A percentile compares a stretch with the other conserved stretches of the same genome.
Conservation (phyloP, 371 early-diverging fungal genomes). For the Entomophthora muscae region DNA sequence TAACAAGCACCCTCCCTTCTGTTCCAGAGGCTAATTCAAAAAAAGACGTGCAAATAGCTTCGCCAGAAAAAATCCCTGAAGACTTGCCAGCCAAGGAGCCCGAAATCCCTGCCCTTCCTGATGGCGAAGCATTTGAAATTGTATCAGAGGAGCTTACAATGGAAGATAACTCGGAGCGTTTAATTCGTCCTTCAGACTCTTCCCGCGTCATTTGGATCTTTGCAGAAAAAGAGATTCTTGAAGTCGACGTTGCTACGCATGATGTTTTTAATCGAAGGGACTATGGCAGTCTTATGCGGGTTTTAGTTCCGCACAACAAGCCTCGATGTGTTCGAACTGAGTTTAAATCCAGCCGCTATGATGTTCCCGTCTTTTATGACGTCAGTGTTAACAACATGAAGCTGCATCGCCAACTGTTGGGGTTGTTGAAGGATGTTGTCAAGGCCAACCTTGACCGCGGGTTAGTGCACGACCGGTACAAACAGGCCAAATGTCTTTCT, state of each 20-base stretch:
- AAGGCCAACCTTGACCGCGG: neutral
- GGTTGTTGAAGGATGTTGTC: neutral
- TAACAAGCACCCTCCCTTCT: neutral
- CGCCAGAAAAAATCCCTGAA: neutral
- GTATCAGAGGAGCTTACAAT: neutral
- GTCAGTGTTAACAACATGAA: neutral
- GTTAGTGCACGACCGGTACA: neutral
- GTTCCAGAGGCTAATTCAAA: neutral
- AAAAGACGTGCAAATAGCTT: neutral
- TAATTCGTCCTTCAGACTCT: neutral
- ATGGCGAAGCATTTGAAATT: neutral
- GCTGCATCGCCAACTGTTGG: neutral
- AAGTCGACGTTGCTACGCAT: neutral
- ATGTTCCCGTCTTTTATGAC: neutral
- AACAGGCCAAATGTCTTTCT: slow-evolving; percentile 8
- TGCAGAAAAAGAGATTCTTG: neutral
- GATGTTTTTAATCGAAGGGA: neutral
- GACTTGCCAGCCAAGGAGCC: too few relatives aligned
- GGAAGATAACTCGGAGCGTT: neutral
- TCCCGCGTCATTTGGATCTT: neutral
- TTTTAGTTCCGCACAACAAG: neutral
- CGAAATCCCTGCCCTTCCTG: neutral
- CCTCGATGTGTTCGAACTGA: neutral
- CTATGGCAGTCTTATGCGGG: neutral
- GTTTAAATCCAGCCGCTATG: neutral